A percentile compares a stretch with the other conserved stretches of the same genome.
Evolutionary conservation across 2,329 filamentous ascomycete species (phyloP).

Genomic region (Penicillium concentricum): DNA sequence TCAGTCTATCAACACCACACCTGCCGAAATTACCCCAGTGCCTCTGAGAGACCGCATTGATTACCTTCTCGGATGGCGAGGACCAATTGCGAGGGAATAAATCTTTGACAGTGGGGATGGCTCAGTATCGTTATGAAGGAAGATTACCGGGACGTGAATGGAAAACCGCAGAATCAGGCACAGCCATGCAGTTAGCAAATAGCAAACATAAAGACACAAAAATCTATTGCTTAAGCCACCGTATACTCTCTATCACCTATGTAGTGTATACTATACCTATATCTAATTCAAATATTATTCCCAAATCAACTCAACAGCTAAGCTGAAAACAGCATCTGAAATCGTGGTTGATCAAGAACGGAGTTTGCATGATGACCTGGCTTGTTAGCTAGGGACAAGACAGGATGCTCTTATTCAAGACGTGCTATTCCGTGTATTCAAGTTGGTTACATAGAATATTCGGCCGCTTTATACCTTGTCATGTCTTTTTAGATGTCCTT

Average conservation of each 20-base stretch:
- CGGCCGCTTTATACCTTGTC: no score
- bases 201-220: neutral
- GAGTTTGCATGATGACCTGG: no score
- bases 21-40: neutral
- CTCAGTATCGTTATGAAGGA: neutral
- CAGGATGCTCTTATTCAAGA: no score
- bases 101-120: neutral
- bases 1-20: neutral
- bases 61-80: slow-evolving; percentile 35
- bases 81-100: slow-evolving; percentile 19
- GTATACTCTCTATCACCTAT: neutral
- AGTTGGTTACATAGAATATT: no score
- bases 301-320: no score
- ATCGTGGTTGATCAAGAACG: no score
- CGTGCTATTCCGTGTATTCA: no score
- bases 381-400: no score
- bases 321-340: no score
- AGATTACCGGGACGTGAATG: neutral
- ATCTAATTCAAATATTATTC: no score
- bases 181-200: neutral
- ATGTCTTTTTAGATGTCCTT: no score
- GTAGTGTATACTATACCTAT: no score
- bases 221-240: neutral
- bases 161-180: neutral
- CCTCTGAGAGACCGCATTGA: slow-evolving; percentile 31